Evolutionary conservation across 345 rosid genomes (phyloP).

Genomic region (Hypericum androsaemum): DNA sequence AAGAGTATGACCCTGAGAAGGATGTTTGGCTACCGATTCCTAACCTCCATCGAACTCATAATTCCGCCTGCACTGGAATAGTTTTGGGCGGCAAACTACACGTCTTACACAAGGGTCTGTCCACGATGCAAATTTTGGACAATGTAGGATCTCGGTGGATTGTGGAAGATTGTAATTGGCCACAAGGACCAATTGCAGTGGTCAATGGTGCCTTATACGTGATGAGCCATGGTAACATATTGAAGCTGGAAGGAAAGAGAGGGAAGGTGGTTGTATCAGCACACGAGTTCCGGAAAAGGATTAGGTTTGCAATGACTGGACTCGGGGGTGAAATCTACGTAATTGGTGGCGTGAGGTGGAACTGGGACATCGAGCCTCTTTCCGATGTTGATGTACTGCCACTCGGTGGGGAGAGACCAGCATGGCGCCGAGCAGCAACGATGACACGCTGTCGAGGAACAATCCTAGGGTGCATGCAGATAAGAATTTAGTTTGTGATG

Average conservation of each 20-base stretch:
- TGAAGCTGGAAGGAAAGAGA: conserved; percentile 45
- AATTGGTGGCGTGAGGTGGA: conserved; percentile 79
- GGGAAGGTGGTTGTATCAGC: conserved; percentile 59
- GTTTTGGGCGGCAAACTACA: conserved; percentile 64
- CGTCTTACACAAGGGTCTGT: conserved; percentile 78
- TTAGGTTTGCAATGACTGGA: conserved; percentile 71
- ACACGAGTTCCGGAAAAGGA: conserved; percentile 73
- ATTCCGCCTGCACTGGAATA: conserved; percentile 85
- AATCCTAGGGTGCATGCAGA: conserved; percentile 63
- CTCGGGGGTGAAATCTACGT: conserved; percentile 60
- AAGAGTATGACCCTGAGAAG: conserved; percentile 76
- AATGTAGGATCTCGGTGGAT: conserved; percentile 51
- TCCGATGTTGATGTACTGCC: conserved; percentile 60
- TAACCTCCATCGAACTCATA: conserved; percentile 74
- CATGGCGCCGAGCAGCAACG: conserved; percentile 65
- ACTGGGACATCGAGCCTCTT: conserved; percentile 67
- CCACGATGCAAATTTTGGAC: conserved; percentile 77
- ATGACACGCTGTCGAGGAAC: conserved; percentile 88
- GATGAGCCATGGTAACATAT: conserved; percentile 59
- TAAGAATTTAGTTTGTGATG: conserved; percentile 43
- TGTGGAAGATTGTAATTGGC: conserved; percentile 70
- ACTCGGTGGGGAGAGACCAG: conserved; percentile 57
- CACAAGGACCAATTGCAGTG: conserved; percentile 85
- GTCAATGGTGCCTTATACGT: conserved; percentile 53
- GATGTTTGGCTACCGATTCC: conserved; percentile 74